Base-by-base conservation (phyloP, 2,329 filamentous ascomycete genomes). In the Xylariaceae sp. region DNA sequence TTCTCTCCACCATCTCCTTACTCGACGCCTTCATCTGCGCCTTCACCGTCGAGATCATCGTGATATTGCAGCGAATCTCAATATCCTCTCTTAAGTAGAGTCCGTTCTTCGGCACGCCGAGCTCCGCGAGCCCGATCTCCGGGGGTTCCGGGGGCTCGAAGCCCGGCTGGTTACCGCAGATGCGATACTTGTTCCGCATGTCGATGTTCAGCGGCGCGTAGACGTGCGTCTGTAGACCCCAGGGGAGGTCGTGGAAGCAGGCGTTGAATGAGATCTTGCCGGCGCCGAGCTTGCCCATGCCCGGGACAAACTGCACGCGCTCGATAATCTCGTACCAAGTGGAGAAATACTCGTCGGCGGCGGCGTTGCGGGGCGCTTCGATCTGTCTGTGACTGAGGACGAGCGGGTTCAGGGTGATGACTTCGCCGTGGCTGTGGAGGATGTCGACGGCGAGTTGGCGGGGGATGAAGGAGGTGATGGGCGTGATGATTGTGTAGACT, bases 321-420 rank as follows among this genome's bases (percentile, higher is more conserved):
- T 89, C 81, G 59, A 76, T 81, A 68, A 89, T 88, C 73, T 89
- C 85, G 72, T 89, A 89, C 87, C 87, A 89, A 35, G 86, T 87
- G 63, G 84, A 84, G 73, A 87, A 89, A 74, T 81, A 89, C 73
- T 89, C 87, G 73, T 89, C 87, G 65, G 84, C 76, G 58, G 84
- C 80, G 64, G 86, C 86, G 73, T 87, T 79, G 74, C 85, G 85
- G 34, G 87, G 87, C 1, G 87, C 85, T 56, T 84, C 77, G 70
- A 88, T 87, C 60, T 84, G 75, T 64, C 83, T 82, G 75, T 86
- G 81, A 44, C 77, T 76, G 60, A 87, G 80, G 34, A 89, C 86
- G 53, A 89, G 82, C 3, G 87, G 87, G 67, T 88, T 88, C 62
- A 89, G 75, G 39, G 83, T 85, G 75, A 89, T 88, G 72, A 89